Evolutionary conservation across 2,329 filamentous ascomycete species (phyloP), one percentile per base, ranked within the genome.

Genomic region (Lasiodiplodia citricola): DNA sequence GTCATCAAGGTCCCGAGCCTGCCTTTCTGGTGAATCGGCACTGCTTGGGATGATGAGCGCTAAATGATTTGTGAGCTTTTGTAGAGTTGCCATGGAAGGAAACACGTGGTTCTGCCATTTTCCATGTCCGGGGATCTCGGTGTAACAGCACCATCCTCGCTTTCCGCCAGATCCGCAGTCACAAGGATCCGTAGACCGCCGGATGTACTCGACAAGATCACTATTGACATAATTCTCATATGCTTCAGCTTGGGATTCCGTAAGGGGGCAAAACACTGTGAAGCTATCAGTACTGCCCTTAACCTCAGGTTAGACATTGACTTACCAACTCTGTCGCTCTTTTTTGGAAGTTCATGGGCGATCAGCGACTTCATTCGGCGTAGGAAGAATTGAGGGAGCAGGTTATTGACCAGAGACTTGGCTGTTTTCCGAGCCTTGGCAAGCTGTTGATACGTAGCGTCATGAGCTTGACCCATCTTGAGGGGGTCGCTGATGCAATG

Each of bases 341-440:
- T 99, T 80, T 94, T 97, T 0, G 96, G 96, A 8, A 99, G 84
- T 76, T 99, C 95, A 75, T 97, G 85, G 0, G 94, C 93, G 70
- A 99, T 97, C 18, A 98, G 83, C 0, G 90, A 90, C 83, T 99
- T 99, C 88, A 97, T 96, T 2, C 96, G 90, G 1, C 96, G 91
- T 2, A 97, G 85, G 74, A 99, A 98, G 78, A 97, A 96, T 16
- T 89, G 88, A 0, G 96, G 96, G 3, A 99, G 85, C 0, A 99
- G 87, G 69, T 97, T 96, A 44, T 94, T 85, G 0, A 95, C 93
- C 3, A 99, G 87, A 72, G 94, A 92, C 73, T 91, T 88, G 0
- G 96, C 96, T 1, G 93, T 96, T 71, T 89, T 90, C 58, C 96
- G 86, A 1, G 93, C 93, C 68, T 88, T 87, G 70, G 92, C 93